A percentile compares a stretch with the other conserved stretches of the same genome.
These are phyloP conservation scores for Dimargaris xerosporica DNA, from an alignment of 192 early-diverging fungal species.

Conservation along the genomic window DNA sequence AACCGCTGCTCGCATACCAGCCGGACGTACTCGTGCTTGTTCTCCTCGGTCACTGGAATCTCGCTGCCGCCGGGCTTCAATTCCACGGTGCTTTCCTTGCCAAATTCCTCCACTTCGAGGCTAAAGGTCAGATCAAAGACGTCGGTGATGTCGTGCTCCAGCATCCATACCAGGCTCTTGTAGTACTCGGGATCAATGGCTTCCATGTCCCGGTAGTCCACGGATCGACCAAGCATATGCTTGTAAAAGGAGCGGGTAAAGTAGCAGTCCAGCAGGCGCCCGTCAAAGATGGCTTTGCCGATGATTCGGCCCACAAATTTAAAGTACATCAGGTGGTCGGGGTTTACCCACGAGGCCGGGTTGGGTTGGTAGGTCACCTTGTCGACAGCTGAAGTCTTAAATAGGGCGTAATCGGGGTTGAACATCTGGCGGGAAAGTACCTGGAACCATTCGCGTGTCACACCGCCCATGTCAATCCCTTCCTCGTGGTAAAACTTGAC, in stretches of 20 bases:
- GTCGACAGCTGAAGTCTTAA: conserved; percentile 88
- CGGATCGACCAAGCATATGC: conserved; percentile 77
- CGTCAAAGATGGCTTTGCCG: conserved; percentile 98
- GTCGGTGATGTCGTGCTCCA: conserved; percentile 91
- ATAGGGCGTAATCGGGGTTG: conserved; percentile 95
- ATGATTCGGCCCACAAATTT: conserved; percentile 97
- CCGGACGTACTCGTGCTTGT: conserved; percentile 93
- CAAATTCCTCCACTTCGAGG: conserved; percentile 88
- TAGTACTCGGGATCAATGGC: conserved; percentile 94
- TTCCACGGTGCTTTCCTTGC: conserved; percentile 68
- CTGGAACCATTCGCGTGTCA: conserved; percentile 97
- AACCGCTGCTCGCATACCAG: conserved; percentile 86
- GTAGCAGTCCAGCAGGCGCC: conserved; percentile 83
- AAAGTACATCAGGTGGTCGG: conserved; percentile 90
- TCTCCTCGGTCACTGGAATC: conserved; percentile 82
- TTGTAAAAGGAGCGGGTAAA: conserved; percentile 99
- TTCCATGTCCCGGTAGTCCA: conserved; percentile 96
- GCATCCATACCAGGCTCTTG: conserved; percentile 95
- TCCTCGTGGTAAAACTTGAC: conserved; percentile 94
- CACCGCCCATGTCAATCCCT: conserved; percentile 94
- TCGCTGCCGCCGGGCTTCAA: conserved; percentile 77
- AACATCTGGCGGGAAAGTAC: conserved; percentile 95
- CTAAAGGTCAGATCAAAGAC: conserved; percentile 91
- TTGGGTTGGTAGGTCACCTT: conserved; percentile 98
- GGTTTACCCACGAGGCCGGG: conserved; percentile 75